Evolutionary conservation across 345 rosid genomes (phyloP).

Genomic region (Camelina sativa): DNA sequence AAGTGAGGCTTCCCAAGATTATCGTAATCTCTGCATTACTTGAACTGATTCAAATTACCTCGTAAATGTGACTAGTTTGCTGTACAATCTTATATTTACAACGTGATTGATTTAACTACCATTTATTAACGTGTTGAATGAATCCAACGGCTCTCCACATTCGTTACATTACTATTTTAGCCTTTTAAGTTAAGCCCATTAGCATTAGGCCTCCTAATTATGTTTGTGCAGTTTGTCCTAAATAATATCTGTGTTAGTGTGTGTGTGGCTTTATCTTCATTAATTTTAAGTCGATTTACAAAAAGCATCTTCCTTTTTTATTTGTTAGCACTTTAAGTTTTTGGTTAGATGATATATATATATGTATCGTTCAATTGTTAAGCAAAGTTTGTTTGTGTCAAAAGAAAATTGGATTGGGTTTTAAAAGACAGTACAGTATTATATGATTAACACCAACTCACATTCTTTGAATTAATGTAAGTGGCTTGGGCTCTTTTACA

Average conservation of each 20-base stretch:
- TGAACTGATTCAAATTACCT: neutral
- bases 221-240: neutral
- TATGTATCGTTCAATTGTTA: neutral
- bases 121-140: neutral
- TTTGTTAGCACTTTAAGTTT: neutral
- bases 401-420: neutral
- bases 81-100: constrained; percentile 12
- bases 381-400: neutral
- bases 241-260: neutral
- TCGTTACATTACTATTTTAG: neutral
- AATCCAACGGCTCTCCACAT: neutral
- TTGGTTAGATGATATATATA: neutral
- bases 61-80: neutral
- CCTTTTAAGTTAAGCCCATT: neutral
- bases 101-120: neutral
- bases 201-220: neutral
- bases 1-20: constrained; percentile 22
- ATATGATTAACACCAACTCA: neutral
- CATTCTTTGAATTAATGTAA: neutral
- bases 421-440: neutral
- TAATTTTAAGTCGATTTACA: neutral
- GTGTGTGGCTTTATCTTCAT: neutral
- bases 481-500: neutral
- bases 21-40: neutral
- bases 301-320: too few species aligned